phyloP scores from a whole-genome alignment of 2,329 filamentous ascomycete genomes.

The Sporothrix pallida region DNA sequence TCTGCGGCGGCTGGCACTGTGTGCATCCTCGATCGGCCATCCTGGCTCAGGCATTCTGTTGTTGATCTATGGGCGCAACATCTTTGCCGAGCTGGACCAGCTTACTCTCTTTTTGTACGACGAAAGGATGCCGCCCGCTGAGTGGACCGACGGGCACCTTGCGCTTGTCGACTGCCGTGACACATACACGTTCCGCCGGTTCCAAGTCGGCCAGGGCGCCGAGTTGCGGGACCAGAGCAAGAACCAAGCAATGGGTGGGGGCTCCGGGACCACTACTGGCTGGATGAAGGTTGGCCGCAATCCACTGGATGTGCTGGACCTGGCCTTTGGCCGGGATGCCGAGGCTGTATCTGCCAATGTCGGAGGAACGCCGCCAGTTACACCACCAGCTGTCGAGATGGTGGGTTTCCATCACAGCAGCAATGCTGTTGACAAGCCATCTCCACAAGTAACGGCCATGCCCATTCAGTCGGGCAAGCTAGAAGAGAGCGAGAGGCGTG shows the following conservation, averaged over 20 bases:
- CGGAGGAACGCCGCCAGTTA: background rate
- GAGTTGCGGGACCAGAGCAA: constrained; percentile 22
- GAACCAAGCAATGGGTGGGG: too few species aligned
- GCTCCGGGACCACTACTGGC: background rate
- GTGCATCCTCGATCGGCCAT: constrained; percentile 29
- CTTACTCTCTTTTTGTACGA: constrained; percentile 34
- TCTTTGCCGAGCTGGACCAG: constrained; percentile 35
- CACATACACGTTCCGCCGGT: constrained; percentile 34
- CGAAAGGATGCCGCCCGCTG: constrained; percentile 24
- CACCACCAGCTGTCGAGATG: too few species aligned
- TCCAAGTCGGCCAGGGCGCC: constrained; percentile 31
- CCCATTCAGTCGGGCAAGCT: background rate
- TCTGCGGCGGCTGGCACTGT: constrained; percentile 22
- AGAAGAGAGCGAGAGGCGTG: background rate
- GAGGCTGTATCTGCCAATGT: constrained; percentile 12
- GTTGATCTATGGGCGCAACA: constrained; percentile 33
- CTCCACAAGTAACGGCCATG: background rate
- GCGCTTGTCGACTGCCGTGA: constrained; percentile 33
- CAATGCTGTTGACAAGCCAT: background rate
- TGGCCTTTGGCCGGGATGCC: constrained; percentile 32
- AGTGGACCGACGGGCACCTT: constrained; percentile 33
- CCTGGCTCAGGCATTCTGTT: constrained; percentile 29
- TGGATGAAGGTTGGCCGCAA: constrained; percentile 35
- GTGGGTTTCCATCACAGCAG: background rate
- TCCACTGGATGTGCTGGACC: constrained; percentile 31